A percentile compares a stretch with the other conserved stretches of the same genome.
These are phyloP conservation scores for Epipyxis sp. DNA, from an alignment of 108 stramenopile genomes.

Conservation along the genomic window DNA sequence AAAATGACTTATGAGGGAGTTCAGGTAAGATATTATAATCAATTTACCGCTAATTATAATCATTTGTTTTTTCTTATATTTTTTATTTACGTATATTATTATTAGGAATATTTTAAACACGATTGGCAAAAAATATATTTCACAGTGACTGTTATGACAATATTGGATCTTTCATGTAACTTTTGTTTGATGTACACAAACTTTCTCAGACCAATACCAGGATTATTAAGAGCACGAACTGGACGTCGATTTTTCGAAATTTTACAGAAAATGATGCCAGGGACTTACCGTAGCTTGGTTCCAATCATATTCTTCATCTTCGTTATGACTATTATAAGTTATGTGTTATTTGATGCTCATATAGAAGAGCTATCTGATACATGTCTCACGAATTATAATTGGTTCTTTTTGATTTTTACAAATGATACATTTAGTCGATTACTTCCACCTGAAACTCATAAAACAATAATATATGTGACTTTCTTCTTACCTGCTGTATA, in stretches of 20 bases:
- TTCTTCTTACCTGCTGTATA: constrained; percentile 43
- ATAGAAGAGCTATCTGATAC: constrained; percentile 25
- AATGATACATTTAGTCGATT: constrained; percentile 40
- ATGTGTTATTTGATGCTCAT: constrained; percentile 35
- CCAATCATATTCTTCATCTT: constrained; percentile 42
- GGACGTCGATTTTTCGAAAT: constrained; percentile 21
- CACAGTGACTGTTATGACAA: no score
- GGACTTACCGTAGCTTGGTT: constrained; percentile 1
- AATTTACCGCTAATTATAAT: constrained; percentile 35
- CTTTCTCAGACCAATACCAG: constrained; percentile 11
- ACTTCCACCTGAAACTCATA: constrained; percentile 25
- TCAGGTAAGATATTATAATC: constrained; percentile 18
- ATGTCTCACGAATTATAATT: neutral
- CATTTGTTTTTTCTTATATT: constrained; percentile 28
- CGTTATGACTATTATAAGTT: constrained; percentile 39
- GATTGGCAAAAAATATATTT: constrained; percentile 19
- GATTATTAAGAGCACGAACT: constrained; percentile 5
- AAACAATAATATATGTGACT: constrained; percentile 34
- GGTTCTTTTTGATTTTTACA: neutral
- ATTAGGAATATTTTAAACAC: constrained; percentile 26
- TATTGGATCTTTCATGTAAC: neutral
- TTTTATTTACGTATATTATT: constrained; percentile 23
- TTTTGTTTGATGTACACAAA: neutral
- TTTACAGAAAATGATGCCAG: constrained; percentile 20
- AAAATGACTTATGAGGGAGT: constrained; percentile 46